phyloP scores from a whole-genome alignment of 805 yeast species.

The Hanseniaspora nectarophila region DNA sequence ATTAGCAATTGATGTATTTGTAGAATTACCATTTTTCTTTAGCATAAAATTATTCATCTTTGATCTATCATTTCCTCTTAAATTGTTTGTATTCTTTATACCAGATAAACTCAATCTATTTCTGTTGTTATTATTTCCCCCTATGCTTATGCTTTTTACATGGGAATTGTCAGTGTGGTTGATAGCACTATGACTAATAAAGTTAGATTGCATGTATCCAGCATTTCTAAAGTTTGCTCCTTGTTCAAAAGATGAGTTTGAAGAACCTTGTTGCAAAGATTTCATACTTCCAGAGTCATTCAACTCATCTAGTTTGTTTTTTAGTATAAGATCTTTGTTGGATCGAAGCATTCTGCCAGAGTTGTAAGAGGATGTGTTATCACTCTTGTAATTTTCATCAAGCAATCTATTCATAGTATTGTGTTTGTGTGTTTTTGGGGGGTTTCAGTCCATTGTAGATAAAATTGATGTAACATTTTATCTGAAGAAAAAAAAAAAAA shows the following conservation, averaged over 20 bases:
- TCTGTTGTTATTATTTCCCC: neutral
- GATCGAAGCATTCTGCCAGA: slow-evolving; percentile 11
- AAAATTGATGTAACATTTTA: no score
- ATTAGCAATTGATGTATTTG: neutral
- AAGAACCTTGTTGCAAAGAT: neutral
- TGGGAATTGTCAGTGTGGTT: neutral
- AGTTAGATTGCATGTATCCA: neutral
- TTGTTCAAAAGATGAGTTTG: neutral
- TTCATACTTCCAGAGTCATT: neutral
- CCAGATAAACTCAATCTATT: slow-evolving; percentile 11
- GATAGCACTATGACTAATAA: neutral
- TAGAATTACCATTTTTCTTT: neutral
- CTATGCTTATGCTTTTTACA: slow-evolving; percentile 7
- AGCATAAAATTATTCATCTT: neutral
- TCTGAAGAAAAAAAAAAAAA: no score
- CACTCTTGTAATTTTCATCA: neutral
- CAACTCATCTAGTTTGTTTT: slow-evolving; percentile 1
- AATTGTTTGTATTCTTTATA: neutral
- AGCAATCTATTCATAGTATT: neutral
- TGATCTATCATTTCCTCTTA: neutral
- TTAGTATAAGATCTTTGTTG: slow-evolving; percentile 4
- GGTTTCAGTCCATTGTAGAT: neutral
- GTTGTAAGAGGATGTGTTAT: neutral
- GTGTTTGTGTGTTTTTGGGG: neutral
- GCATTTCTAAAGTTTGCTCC: neutral